A percentile compares a stretch with the other conserved stretches of the same genome.
Evolutionary conservation across 2,329 filamentous ascomycete genomes (phyloP).

Genomic region (Cladosporium sphaerospermum): DNA sequence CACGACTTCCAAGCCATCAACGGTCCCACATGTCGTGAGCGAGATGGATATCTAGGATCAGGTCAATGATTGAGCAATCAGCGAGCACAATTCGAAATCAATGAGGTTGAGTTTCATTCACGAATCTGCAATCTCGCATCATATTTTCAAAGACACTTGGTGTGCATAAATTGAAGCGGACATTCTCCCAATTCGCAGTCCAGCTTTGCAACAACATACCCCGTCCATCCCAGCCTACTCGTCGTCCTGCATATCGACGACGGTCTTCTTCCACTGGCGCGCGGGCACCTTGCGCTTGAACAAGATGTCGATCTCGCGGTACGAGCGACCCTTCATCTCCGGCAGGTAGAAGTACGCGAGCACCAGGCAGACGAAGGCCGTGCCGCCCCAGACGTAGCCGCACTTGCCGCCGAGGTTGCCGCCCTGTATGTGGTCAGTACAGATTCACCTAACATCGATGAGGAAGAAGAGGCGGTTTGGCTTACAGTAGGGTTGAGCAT

Average conservation of each 20-base stretch:
- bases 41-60: no score
- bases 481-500: slow-evolving; percentile 51
- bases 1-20: no score
- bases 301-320: slow-evolving; percentile 57
- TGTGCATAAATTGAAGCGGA: no score
- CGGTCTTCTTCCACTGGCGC: slow-evolving; percentile 51
- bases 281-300: slow-evolving; percentile 50
- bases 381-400: slow-evolving; percentile 56
- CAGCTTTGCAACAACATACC: no score
- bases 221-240: slow-evolving; percentile 41
- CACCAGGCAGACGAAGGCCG: slow-evolving; percentile 50
- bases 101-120: no score
- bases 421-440: slow-evolving; percentile 5
- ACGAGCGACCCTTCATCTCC: slow-evolving; percentile 54
- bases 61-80: no score
- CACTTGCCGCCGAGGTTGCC: slow-evolving; percentile 46
- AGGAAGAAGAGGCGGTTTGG: background rate
- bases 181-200: no score
- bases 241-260: slow-evolving; percentile 54
- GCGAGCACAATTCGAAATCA: no score
- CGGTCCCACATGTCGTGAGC: no score
- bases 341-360: slow-evolving; percentile 43
- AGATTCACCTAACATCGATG: slow-evolving; percentile 22
- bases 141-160: no score
- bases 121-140: no score